Evolutionary conservation across 257 asterid species (phyloP), one percentile per base, ranked within the genome.

Genomic region (Ocimum tenuiflorum): DNA sequence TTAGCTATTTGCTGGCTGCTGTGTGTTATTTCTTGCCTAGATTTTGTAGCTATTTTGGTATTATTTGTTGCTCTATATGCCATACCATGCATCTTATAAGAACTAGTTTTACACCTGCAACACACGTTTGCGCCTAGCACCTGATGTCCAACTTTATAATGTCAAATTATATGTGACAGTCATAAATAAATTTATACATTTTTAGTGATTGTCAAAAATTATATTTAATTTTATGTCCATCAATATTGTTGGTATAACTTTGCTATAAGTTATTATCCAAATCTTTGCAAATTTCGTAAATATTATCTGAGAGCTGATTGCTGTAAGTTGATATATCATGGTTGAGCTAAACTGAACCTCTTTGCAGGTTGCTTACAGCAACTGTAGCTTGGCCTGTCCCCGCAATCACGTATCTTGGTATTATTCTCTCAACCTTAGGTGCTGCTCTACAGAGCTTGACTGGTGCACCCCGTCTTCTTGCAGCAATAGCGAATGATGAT

Each of bases 301-400:
- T 15, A 11, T 54, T 63, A 19, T 38, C 38, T 59, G 51, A 9
- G 42, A 62, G 19, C n/a, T 63, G 24, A 33, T 54, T 49, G 45
- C 36, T 17, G 19, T 22, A 15, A n/a, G n/a, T n/a, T 31, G 38
- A 58, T 14, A 1, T 38, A 6, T 63, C 65, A 42, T 52, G 50
- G 63, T 56, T 68, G 65, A 76, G 64, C 74, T 61, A 72, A 76
- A 69, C 67, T 69, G 69, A 55, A 72, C 68, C 76, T 60, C 72
- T 70, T 74, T 82, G 79, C 96, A 92, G 99, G 97, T 83, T 92
- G 78, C 95, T 92, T 66, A 87, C 96, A 20, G 99, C 99, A 42
- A 84, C 96, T 60, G 91, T 92, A 75, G 96, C 99, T 67, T 92
- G 99, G 99, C 99, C 99, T 68, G 78, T 83, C 70, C 97, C 99